Conservation (phyloP, 257 asterid species). For the Datura wrightii region DNA sequence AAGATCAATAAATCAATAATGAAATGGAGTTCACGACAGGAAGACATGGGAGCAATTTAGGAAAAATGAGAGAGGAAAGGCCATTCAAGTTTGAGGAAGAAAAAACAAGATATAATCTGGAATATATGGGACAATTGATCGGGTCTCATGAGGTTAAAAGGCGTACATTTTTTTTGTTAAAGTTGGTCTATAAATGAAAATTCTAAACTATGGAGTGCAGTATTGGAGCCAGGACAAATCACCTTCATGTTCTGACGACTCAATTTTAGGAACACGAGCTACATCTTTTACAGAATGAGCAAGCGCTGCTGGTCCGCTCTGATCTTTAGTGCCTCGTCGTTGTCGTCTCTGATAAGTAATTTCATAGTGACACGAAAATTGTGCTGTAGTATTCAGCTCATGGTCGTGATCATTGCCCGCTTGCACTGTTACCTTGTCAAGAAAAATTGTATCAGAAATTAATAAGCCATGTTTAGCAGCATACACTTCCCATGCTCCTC, state of each 20-base stretch:
- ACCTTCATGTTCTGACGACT: neutral
- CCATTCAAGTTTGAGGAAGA: too few relatives aligned
- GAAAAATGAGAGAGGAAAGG: too few relatives aligned
- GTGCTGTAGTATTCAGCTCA: neutral
- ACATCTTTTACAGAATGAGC: neutral
- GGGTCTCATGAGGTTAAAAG: neutral
- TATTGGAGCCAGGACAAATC: conserved; percentile 6
- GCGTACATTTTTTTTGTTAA: neutral
- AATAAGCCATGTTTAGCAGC: conserved; percentile 15
- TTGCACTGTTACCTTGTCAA: conserved; percentile 21
- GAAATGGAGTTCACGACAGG: too few relatives aligned
- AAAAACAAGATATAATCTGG: neutral
- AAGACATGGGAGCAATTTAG: too few relatives aligned
- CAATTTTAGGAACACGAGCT: neutral
- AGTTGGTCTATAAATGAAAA: neutral
- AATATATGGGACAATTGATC: neutral
- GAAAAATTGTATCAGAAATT: conserved; percentile 2
- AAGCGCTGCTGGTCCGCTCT: neutral
- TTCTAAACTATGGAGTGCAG: neutral
- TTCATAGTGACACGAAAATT: conserved; percentile 15
- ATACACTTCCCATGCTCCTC: conserved; percentile 23
- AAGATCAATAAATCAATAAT: too few relatives aligned
- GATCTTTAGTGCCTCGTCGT: conserved; percentile 4
- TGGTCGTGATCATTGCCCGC: neutral
- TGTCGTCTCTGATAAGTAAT: conserved; percentile 22